These are phyloP conservation scores for Phylloporus sp. DNA, from an alignment of 768 basidiomycete species.

Conservation along the genomic window DNA sequence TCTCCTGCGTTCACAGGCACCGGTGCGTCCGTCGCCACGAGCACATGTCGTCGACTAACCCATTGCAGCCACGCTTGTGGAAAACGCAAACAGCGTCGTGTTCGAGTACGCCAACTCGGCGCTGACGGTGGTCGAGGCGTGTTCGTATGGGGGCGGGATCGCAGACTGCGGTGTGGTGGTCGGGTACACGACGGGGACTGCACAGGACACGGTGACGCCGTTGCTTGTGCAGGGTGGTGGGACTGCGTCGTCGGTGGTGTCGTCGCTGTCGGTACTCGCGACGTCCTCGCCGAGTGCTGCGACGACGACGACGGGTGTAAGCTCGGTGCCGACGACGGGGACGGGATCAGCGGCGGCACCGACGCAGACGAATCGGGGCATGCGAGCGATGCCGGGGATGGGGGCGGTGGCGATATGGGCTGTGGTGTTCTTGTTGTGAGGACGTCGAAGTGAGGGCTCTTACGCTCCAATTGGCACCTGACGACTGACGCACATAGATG, in stretches of 20 bases:
- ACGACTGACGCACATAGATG: slow-evolving; percentile 15
- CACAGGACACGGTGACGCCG: slow-evolving; percentile 1
- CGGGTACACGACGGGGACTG: neutral
- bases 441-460: neutral
- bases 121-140: slow-evolving; percentile 10
- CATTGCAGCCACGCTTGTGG: slow-evolving; percentile 1
- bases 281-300: neutral
- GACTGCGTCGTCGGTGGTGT: neutral
- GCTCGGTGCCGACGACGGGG: neutral
- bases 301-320: neutral
- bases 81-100: slow-evolving; percentile 1
- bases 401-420: neutral
- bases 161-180: neutral
- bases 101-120: slow-evolving; percentile 8
- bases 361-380: neutral
- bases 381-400: neutral
- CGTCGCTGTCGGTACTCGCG: neutral
- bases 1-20: slow-evolving; percentile 37
- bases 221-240: slow-evolving; percentile 12
- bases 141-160: slow-evolving; percentile 3
- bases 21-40: slow-evolving; percentile 18
- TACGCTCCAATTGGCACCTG: slow-evolving; percentile 7
- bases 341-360: neutral
- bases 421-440: neutral
- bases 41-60: neutral